phyloP scores from a whole-genome alignment of 805 yeast species.

The Starmerella potacharoeniae region DNA sequence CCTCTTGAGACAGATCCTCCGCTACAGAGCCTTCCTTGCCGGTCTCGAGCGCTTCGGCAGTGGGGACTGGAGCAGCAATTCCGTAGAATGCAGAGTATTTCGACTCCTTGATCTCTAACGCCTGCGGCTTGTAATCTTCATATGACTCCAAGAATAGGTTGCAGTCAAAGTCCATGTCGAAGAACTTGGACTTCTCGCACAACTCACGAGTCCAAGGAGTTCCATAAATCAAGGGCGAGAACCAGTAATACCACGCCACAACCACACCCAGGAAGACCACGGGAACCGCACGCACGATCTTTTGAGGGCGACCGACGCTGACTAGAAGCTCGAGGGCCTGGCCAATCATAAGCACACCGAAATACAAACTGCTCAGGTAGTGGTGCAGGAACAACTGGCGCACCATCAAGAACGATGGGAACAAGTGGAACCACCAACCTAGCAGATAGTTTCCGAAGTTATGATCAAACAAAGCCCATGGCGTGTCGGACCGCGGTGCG shows the following conservation, averaged over 20 bases:
- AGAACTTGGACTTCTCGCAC: conserved; percentile 51
- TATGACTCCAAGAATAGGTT: conserved; percentile 34
- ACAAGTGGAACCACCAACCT: conserved; percentile 49
- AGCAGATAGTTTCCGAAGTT: conserved; percentile 35
- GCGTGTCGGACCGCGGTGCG: conserved; percentile 20
- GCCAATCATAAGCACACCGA: conserved; percentile 68
- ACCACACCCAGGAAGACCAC: conserved; percentile 40
- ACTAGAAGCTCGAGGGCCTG: conserved; percentile 36
- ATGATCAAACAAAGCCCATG: conserved; percentile 27
- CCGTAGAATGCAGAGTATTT: conserved; percentile 17
- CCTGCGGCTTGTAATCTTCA: conserved; percentile 24
- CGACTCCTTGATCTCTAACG: conserved; percentile 15
- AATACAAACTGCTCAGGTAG: conserved; percentile 84
- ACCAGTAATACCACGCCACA: conserved; percentile 44
- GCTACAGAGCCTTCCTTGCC: conserved; percentile 4
- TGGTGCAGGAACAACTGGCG: conserved; percentile 91
- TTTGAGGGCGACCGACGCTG: conserved; percentile 15
- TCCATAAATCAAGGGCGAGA: conserved; percentile 70
- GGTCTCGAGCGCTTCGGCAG: conserved; percentile 9
- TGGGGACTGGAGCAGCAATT: conserved; percentile 6
- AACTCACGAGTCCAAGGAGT: conserved; percentile 60
- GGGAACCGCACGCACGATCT: conserved; percentile 31
- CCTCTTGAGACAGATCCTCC: background rate
- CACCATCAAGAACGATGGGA: conserved; percentile 68
- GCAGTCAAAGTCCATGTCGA: conserved; percentile 90